Evolutionary conservation across 441 rosid species (phyloP), one percentile per base, ranked within the genome.

Genomic region (Bruguiera hainesii): DNA sequence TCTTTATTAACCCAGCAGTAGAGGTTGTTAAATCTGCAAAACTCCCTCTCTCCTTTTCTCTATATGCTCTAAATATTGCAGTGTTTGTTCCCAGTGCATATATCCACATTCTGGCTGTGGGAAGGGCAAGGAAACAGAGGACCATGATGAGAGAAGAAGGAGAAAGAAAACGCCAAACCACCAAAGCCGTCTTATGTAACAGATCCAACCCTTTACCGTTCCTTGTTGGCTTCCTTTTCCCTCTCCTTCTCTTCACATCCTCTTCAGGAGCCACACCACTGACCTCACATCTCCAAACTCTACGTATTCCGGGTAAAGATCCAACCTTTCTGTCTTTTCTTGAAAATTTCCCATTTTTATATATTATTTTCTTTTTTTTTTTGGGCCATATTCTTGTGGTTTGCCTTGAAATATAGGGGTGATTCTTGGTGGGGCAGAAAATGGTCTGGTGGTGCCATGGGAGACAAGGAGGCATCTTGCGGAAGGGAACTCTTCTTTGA

Each of bases 391-490:
- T 61, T 42, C 11, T 9, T 18, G 25, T 37, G 61, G 53, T 7
- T 23, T 48, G 26, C 25, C 6, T 6, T 56, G 16, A 21, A 21
- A 5, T 57, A 25, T 19, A 48, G 77, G 42, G 26, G 63, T 35
- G 52, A 71, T 46, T 64, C 61, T 48, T 71, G 31, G 59, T 62
- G 78, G 49, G 73, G 67, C 69, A 30, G 77, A 68, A 66, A 69
- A 67, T 61, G 73, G 61, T 35, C 67, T 64, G 31, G 75, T 56
- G 62, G 65, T 63, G 67, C 70, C 77, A 73, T 78, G 78, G 91
- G 69, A 78, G 66, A 65, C 28, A 48, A 73, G 76, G 71, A 90
- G 91, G 78, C 73, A 64, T 65, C 84, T 83, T 67, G 83, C 75
- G 35, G 89, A 81, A 25, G 80, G 62, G 37, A 60, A 63, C 63